Percentiles rank a stretch among this genome's conserved stretches.
These are phyloP conservation scores for Aureobasidium sp. DNA, from an alignment of 2,329 filamentous ascomycete genomes.

Conservation along the genomic window DNA sequence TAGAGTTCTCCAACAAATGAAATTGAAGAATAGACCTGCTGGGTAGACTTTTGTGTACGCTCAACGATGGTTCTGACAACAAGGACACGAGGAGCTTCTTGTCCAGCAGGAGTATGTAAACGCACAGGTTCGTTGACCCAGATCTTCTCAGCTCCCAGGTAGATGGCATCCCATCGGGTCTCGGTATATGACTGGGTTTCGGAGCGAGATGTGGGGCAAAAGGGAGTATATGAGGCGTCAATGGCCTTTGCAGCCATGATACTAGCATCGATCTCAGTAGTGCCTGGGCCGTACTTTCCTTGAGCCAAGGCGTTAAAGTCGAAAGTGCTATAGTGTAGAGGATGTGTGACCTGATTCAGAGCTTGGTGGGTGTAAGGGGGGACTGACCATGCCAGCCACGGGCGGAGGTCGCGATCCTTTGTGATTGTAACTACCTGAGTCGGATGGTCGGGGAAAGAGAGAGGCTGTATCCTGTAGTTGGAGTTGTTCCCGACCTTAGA, in stretches of 20 bases:
- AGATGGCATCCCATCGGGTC: slow-evolving; percentile 47
- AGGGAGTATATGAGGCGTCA: slow-evolving; percentile 47
- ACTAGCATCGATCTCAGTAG: slow-evolving; percentile 48
- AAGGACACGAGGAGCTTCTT: slow-evolving; percentile 42
- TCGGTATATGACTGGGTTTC: slow-evolving; percentile 29
- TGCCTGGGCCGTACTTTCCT: slow-evolving; percentile 38
- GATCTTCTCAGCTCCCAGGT: slow-evolving; percentile 51
- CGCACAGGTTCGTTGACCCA: slow-evolving; percentile 52
- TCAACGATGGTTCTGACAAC: slow-evolving; percentile 39
- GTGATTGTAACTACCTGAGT: slow-evolving; percentile 32
- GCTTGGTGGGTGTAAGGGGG: slow-evolving; percentile 41
- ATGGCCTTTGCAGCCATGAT: slow-evolving; percentile 50
- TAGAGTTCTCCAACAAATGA: slow-evolving; percentile 45
- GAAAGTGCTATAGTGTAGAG: slow-evolving; percentile 40
- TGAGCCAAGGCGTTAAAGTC: slow-evolving; percentile 41
- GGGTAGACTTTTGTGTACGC: slow-evolving; percentile 22
- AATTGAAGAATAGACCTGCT: slow-evolving; percentile 15
- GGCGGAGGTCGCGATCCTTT: slow-evolving; percentile 39
- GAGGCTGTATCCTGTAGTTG: slow-evolving; percentile 29
- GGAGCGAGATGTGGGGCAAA: slow-evolving; percentile 38
- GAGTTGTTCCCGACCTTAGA: slow-evolving; percentile 25
- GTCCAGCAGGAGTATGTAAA: slow-evolving; percentile 29
- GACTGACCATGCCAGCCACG: slow-evolving; percentile 52
- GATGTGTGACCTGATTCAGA: slow-evolving; percentile 32
- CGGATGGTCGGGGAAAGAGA: slow-evolving; percentile 29